A percentile compares a stretch with the other conserved stretches of the same genome.
Evolutionary conservation across 495 filamentous ascomycete species (phyloP).

Genomic region (Hypoxylon lenormandii): DNA sequence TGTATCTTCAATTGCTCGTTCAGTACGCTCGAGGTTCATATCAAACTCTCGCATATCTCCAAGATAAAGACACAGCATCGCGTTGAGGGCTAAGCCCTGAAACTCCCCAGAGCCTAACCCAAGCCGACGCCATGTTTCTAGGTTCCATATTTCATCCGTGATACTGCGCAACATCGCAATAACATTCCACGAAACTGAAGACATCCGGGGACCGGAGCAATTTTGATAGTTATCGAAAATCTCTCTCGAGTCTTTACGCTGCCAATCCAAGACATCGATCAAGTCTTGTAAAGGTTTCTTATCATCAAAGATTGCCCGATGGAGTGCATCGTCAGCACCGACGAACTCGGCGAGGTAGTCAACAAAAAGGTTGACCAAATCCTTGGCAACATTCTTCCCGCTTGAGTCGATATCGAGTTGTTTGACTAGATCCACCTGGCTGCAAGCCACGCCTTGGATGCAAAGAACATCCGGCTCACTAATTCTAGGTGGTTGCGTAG

Average conservation of each 20-base stretch:
- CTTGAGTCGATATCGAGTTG: neutral
- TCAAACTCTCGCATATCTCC: neutral
- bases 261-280: conserved; percentile 8
- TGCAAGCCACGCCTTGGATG: conserved; percentile 3
- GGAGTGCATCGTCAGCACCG: neutral
- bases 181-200: neutral
- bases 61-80: neutral
- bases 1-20: no score
- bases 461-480: neutral
- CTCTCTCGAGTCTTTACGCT: neutral
- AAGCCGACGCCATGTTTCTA: no score
- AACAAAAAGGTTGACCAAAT: neutral
- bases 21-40: no score
- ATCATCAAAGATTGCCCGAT: neutral
- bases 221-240: neutral
- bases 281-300: neutral
- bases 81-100: no score
- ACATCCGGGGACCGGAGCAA: neutral
- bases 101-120: no score
- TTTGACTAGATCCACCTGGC: neutral
- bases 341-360: conserved; percentile 8
- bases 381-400: neutral
- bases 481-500: neutral
- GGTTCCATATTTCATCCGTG: no score
- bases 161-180: neutral